Percentiles rank a stretch among this genome's conserved stretches.
phyloP scores from a whole-genome alignment of 1,284 basidiomycete genomes.

The Uromyces viciae-fabae region DNA sequence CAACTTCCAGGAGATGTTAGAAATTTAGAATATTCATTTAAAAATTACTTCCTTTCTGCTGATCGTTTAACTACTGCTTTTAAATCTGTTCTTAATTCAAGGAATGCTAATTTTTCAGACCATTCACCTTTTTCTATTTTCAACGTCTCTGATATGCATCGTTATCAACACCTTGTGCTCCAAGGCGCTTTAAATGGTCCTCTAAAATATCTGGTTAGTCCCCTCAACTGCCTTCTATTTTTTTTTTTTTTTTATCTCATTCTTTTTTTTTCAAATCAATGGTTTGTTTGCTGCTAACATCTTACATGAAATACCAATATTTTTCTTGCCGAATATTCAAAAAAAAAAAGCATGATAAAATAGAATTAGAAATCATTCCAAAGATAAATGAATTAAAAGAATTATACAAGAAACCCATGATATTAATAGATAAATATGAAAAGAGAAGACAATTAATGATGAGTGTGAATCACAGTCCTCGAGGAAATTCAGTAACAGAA shows the following conservation, averaged over 20 bases:
- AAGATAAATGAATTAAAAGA: background rate
- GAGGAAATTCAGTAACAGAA: background rate
- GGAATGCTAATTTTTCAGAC: too few relatives aligned
- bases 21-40: background rate
- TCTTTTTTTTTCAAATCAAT: background rate
- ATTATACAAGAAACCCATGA: background rate
- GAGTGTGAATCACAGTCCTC: background rate
- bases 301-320: too few relatives aligned
- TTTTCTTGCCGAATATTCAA: too few relatives aligned
- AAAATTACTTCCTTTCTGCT: background rate
- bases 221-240: too few relatives aligned
- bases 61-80: background rate
- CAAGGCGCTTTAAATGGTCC: background rate
- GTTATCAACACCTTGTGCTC: conserved; percentile 3
- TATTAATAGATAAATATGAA: conserved; percentile 8
- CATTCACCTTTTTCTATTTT: background rate
- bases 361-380: background rate
- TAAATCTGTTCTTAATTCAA: background rate
- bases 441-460: background rate
- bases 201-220: conserved; percentile 1
- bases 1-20: background rate
- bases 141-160: background rate
- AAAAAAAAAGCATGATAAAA: background rate
- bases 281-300: background rate
- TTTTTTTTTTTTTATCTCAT: background rate